phyloP scores from a whole-genome alignment of 108 stramenopile species.

The Cyclotella baltica region DNA sequence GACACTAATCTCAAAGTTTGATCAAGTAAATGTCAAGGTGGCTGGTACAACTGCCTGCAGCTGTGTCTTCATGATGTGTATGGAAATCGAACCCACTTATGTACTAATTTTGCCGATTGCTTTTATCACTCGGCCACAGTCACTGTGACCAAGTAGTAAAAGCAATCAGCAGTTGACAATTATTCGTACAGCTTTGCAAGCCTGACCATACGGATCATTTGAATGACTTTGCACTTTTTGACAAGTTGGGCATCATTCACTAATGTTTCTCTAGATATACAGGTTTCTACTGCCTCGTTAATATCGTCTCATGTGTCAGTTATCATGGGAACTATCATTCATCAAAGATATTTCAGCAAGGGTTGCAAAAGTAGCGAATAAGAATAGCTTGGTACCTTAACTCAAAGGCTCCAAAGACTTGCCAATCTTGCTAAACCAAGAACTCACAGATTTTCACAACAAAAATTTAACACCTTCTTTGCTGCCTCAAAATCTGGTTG shows the following conservation, averaged over 20 bases:
- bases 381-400: neutral
- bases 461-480: slow-evolving; percentile 25
- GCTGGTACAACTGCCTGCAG: too few relatives aligned
- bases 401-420: slow-evolving; percentile 55
- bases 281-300: slow-evolving; percentile 22
- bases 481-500: slow-evolving; percentile 32
- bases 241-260: slow-evolving; percentile 49
- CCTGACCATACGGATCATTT: slow-evolving; percentile 73
- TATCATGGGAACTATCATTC: slow-evolving; percentile 15
- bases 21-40: too few relatives aligned
- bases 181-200: slow-evolving; percentile 78
- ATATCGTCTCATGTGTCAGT: slow-evolving; percentile 13
- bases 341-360: neutral
- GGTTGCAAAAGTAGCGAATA: neutral
- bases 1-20: too few relatives aligned
- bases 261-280: slow-evolving; percentile 11
- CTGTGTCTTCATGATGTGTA: too few relatives aligned
- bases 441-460: slow-evolving; percentile 13
- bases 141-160: too few relatives aligned
- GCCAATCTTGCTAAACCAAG: slow-evolving; percentile 30
- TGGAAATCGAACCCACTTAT: too few relatives aligned
- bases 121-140: too few relatives aligned
- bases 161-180: too few relatives aligned
- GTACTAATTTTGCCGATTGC: too few relatives aligned
- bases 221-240: slow-evolving; percentile 52